Conservation (phyloP, 176 grass and related monocot species). For the Zea mays region Zm-B73-REFERENCE-NAM-5.0 NC_050098.1:8517501-8518000, state of each 20-base stretch:
- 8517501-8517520: no score
- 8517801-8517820: not conserved
- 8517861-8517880: conserved; percentile 3
- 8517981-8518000: conserved; percentile 67
- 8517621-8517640: no score
- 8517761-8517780: not conserved
- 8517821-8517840: conserved; percentile 37
- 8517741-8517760: not conserved
- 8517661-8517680: no score
- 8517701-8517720: not conserved
- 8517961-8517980: conserved; percentile 84
- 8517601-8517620: no score
- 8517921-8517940: conserved; percentile 96
- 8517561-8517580: no score
- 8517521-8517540: no score
- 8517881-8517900: conserved; percentile 30
- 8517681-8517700: not conserved
- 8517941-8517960: conserved; percentile 73
- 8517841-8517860: conserved; percentile 5
- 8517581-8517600: no score
- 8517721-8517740: not conserved
- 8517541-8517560: no score
- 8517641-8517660: no score
- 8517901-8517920: conserved; percentile 44
- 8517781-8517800: not conserved